These are phyloP conservation scores for Acanthamoeba lenticulata DNA, from an alignment of 208 protist species.

Conservation along the genomic window DNA sequence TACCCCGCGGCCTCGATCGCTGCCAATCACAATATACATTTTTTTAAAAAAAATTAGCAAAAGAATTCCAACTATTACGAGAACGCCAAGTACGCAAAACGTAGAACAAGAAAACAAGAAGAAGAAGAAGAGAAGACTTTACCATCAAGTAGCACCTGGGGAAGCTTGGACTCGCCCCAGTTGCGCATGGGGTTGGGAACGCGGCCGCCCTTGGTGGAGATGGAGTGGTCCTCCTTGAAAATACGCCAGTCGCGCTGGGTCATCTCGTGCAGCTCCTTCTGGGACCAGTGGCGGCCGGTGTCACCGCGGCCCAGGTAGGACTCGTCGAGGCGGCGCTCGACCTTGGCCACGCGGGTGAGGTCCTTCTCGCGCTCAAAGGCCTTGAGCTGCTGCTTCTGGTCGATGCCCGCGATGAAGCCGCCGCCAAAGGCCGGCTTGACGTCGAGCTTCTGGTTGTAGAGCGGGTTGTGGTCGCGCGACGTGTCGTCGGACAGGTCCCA, in stretches of 20 bases:
- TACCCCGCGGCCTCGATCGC: conserved; percentile 83
- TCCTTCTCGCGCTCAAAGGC: not conserved
- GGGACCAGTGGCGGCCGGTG: conserved; percentile 81
- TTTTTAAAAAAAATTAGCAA: not conserved
- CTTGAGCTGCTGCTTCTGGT: conserved; percentile 65
- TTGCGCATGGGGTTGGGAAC: conserved; percentile 85
- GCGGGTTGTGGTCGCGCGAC: conserved; percentile 75
- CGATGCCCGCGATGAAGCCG: conserved; percentile 81
- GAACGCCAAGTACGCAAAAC: no score
- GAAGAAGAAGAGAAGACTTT: not conserved
- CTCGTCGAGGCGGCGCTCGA: not conserved
- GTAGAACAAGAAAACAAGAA: no score
- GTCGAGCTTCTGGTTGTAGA: conserved; percentile 73
- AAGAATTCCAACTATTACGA: no score
- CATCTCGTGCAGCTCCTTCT: conserved; percentile 90
- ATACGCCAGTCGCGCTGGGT: conserved; percentile 93
- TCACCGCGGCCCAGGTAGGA: conserved; percentile 17
- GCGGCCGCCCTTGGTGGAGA: conserved; percentile 80
- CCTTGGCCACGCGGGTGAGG: not conserved
- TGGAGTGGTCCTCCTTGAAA: conserved; percentile 92
- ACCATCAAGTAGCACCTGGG: conserved; percentile 71
- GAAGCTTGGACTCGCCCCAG: conserved; percentile 87
- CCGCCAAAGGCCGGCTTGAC: conserved; percentile 79
- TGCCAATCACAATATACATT: not conserved
- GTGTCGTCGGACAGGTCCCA: conserved; percentile 85